Evolutionary conservation across 805 yeast species (phyloP), one percentile per base, ranked within the genome.

Genomic region (Lachancea nothofagi): DNA sequence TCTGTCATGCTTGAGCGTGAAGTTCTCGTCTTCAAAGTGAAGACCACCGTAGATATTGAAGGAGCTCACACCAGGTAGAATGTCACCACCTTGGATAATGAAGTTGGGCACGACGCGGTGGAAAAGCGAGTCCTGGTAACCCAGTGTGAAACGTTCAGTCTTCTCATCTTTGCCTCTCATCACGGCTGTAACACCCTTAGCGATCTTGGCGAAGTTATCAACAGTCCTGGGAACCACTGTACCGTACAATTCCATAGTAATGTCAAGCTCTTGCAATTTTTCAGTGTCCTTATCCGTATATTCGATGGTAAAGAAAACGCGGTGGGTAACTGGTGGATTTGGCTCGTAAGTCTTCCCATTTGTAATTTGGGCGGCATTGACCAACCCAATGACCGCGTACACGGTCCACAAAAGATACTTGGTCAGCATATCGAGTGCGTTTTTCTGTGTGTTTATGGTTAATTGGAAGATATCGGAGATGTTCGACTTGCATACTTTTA

Each of bases 31-130:
- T 3, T 67, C 71, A 55, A 87, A 80, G n/a, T 13, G 29, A 54
- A 70, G 71, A 41, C 67, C 67, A 22, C 95, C 96, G 62, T 78
- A 83, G 51, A 86, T 80, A 20, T 94, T 83, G 50, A 71, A 70
- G 10, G 96, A 95, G 19, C 94, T 95, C 40, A 75, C 70, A 12
- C 90, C 89, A 19, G 71, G 72, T 48, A 83, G 79, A 57, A 81
- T 79, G 62, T 86, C 90, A 46, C 96, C 96, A 42, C 95, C 95
- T 66, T 85, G 95, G 50, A 88, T 73, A 82, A 85, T 78, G 59
- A 83, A 84, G 41, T 72, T 71, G 31, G 76, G 70, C 46, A 83
- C 80, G 36, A 87, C 77, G 45, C 89, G 73, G 64, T 83, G 93
- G 73, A 87, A 83, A 14, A 69, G 62, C 4, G 86, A 74, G 45